A percentile compares a stretch with the other conserved stretches of the same genome.
These are phyloP conservation scores for Centella asiatica DNA, from an alignment of 129 eudicot species.

Conservation along the genomic window DNA sequence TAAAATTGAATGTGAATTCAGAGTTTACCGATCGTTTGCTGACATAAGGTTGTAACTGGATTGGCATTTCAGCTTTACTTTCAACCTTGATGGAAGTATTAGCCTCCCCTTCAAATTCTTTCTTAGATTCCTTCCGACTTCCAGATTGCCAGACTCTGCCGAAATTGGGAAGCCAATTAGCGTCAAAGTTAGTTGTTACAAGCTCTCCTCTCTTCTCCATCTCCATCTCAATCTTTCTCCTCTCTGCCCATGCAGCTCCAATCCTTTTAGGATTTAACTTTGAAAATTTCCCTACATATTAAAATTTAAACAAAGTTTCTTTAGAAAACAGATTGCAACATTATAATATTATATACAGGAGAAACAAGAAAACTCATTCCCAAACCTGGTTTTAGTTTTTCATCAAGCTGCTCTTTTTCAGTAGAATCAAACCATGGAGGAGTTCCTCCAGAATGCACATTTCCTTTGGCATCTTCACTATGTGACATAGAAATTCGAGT, in stretches of 20 bases:
- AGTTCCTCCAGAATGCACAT: conserved; percentile 89
- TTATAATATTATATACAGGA: not conserved
- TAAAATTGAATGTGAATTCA: not conserved
- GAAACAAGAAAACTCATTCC: not conserved
- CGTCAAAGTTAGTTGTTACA: conserved; percentile 33
- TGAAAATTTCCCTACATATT: conserved; percentile 34
- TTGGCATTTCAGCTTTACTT: conserved; percentile 29
- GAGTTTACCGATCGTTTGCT: conserved; percentile 77
- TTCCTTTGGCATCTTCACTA: conserved; percentile 36
- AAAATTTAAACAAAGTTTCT: not conserved
- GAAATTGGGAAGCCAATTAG: conserved; percentile 92
- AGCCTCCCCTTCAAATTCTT: conserved; percentile 58
- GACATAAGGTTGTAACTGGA: conserved; percentile 75
- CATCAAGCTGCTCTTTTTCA: conserved; percentile 20
- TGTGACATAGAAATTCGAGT: conserved; percentile 35
- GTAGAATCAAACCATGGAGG: conserved; percentile 77
- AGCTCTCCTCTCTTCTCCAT: conserved; percentile 69
- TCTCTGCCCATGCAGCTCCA: conserved; percentile 99
- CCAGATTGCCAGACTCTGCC: conserved; percentile 99
- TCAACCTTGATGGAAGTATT: conserved; percentile 23
- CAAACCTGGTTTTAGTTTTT: conserved; percentile 10
- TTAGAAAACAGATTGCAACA: not conserved
- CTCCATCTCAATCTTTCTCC: conserved; percentile 80
- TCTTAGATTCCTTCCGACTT: conserved; percentile 77
- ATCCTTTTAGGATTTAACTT: conserved; percentile 85